Percentiles rank a stretch among this genome's conserved stretches.
phyloP scores from a whole-genome alignment of 305 asterid genomes.

The Fraxinus albicans region DNA sequence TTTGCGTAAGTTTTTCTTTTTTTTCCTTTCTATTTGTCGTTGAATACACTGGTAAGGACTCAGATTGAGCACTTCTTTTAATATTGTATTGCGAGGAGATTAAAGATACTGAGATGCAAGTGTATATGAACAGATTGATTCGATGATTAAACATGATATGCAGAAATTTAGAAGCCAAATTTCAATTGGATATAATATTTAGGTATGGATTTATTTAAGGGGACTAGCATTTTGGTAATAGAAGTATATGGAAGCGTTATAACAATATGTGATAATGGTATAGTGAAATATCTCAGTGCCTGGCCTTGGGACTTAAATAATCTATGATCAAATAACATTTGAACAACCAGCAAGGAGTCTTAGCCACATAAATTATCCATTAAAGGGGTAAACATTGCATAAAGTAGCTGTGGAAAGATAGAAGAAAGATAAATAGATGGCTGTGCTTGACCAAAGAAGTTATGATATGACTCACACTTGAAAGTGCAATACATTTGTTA shows the following conservation, averaged over 20 bases:
- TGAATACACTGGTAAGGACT: background rate
- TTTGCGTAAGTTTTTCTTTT: background rate
- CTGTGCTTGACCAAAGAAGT: background rate
- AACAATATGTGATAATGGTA: background rate
- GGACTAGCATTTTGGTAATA: background rate
- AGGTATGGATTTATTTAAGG: background rate
- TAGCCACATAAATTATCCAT: background rate
- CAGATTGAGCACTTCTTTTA: background rate
- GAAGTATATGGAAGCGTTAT: background rate
- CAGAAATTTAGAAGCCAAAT: background rate
- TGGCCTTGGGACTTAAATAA: background rate
- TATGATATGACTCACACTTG: background rate
- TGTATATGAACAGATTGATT: background rate
- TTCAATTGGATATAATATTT: background rate
- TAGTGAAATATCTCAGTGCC: background rate
- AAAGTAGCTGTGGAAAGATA: background rate
- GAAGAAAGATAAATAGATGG: background rate
- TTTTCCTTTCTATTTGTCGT: background rate
- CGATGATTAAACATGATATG: background rate
- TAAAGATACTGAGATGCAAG: background rate
- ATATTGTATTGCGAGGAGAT: background rate
- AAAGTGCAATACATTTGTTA: background rate
- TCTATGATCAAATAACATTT: background rate
- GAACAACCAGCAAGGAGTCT: background rate
- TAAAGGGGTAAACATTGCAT: background rate